Conservation (phyloP, 2,329 filamentous ascomycete species). For the Ophiostoma piceae region DNA sequence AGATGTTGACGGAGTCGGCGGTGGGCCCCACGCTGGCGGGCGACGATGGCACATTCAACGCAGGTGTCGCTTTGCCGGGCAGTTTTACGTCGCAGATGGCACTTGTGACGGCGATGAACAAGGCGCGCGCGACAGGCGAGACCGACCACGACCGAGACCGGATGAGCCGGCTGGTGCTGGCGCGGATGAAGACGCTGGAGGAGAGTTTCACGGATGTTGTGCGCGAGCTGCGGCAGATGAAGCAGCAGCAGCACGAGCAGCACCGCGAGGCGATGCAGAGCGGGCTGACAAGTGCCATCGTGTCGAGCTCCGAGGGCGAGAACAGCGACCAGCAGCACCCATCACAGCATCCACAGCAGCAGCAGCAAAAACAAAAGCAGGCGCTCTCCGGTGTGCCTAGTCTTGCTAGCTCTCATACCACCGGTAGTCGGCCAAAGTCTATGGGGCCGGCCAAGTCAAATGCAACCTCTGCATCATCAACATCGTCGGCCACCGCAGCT, state of each 20-base stretch:
- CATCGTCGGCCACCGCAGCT: constrained; percentile 26
- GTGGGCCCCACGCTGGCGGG: constrained; percentile 40
- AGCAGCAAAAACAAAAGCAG: not conserved
- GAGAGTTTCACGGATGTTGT: constrained; percentile 86
- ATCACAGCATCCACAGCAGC: constrained; percentile 22
- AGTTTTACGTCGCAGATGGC: constrained; percentile 80
- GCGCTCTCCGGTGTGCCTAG: not conserved
- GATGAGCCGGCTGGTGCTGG: constrained; percentile 75
- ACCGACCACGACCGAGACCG: constrained; percentile 55
- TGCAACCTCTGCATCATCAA: constrained; percentile 25
- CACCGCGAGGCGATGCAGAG: constrained; percentile 29
- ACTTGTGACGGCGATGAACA: constrained; percentile 56
- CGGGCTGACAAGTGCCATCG: constrained; percentile 32
- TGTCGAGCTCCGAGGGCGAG: constrained; percentile 49
- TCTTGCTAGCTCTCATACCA: constrained; percentile 22
- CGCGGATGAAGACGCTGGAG: constrained; percentile 87
- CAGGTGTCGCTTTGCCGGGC: constrained; percentile 52
- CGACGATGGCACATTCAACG: constrained; percentile 42
- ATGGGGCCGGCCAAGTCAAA: constrained; percentile 1
- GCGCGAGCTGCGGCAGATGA: constrained; percentile 66
- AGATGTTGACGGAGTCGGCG: constrained; percentile 51
- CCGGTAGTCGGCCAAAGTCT: not conserved
- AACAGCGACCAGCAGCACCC: constrained; percentile 27
- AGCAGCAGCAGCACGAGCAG: constrained; percentile 33
- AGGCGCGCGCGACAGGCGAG: constrained; percentile 35